Percentiles rank a stretch among this genome's conserved stretches.
phyloP scores from a whole-genome alignment of 257 asterid species.

The Datura wrightii region DNA sequence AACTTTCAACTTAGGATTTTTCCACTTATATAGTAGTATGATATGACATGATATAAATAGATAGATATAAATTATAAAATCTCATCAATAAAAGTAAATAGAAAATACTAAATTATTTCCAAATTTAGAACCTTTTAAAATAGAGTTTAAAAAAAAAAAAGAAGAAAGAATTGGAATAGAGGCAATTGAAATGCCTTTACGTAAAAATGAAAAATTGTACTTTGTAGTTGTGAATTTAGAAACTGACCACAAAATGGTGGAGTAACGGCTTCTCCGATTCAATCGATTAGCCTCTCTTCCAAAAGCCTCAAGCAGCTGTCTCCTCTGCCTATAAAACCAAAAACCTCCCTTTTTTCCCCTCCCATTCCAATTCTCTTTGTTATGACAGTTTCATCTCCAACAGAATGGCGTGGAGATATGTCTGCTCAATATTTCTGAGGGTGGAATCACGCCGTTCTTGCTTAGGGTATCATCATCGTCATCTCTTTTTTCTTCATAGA shows the following conservation, averaged over 20 bases:
- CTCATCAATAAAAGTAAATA: too few relatives aligned
- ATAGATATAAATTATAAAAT: too few relatives aligned
- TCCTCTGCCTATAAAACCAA: neutral
- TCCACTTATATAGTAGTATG: too few relatives aligned
- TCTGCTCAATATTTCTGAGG: slow-evolving; percentile 14
- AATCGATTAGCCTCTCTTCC: neutral
- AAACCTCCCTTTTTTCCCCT: neutral
- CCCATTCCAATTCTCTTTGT: slow-evolving; percentile 23
- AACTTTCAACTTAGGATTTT: too few relatives aligned
- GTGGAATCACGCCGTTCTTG: neutral
- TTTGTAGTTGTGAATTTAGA: neutral
- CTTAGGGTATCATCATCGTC: slow-evolving; percentile 19
- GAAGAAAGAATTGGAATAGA: neutral
- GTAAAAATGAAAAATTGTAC: neutral
- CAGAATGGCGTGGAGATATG: slow-evolving; percentile 26
- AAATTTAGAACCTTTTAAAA: too few relatives aligned
- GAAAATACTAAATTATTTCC: too few relatives aligned
- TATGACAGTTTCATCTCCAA: neutral
- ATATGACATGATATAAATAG: too few relatives aligned
- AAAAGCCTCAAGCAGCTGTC: neutral
- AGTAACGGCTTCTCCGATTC: slow-evolving; percentile 28
- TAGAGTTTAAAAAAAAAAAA: neutral
- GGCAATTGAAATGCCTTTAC: neutral
- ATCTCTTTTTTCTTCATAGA: neutral
- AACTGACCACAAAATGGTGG: slow-evolving; percentile 24